These are phyloP conservation scores for Tranzscheliella williamsii DNA, from an alignment of 1,284 basidiomycete genomes.

Conservation along the genomic window DNA sequence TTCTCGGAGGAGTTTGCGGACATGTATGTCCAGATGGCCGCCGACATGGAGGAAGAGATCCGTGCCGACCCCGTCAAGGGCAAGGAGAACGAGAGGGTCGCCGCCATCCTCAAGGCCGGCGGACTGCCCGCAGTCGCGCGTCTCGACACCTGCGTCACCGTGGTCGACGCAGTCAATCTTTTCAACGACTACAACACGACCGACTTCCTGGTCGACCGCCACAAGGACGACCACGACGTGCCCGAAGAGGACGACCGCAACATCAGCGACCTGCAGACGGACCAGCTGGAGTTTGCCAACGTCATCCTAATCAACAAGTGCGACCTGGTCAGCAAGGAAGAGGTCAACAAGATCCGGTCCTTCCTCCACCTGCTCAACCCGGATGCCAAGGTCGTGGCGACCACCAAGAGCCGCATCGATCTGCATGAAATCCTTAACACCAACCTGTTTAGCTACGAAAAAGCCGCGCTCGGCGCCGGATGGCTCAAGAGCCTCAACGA, in stretches of 20 bases:
- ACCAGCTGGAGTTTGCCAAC: conserved; percentile 64
- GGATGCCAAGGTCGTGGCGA: conserved; percentile 59
- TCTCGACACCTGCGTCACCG: conserved; percentile 51
- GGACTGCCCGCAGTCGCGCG: conserved; percentile 62
- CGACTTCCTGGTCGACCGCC: conserved; percentile 64
- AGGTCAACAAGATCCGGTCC: conserved; percentile 57
- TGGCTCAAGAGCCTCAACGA: conserved; percentile 64
- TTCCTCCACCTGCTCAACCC: conserved; percentile 64
- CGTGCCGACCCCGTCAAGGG: conserved; percentile 43
- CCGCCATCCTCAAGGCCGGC: conserved; percentile 62
- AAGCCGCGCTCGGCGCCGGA: conserved; percentile 63
- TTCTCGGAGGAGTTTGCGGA: conserved; percentile 61
- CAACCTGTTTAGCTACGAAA: conserved; percentile 62
- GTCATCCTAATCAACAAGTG: conserved; percentile 64
- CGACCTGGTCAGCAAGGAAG: conserved; percentile 57
- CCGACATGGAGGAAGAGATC: conserved; percentile 38
- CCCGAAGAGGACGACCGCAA: conserved; percentile 64
- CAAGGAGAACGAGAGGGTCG: conserved; percentile 54
- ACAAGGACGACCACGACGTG: conserved; percentile 41
- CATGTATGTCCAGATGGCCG: conserved; percentile 56
- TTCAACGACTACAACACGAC: conserved; percentile 63
- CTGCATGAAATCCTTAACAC: conserved; percentile 62
- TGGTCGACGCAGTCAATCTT: conserved; percentile 55
- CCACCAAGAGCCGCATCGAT: conserved; percentile 60
- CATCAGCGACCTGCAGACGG: conserved; percentile 63